Conservation (phyloP, 208 protist species). For the Trypanosoma caninum region DNA sequence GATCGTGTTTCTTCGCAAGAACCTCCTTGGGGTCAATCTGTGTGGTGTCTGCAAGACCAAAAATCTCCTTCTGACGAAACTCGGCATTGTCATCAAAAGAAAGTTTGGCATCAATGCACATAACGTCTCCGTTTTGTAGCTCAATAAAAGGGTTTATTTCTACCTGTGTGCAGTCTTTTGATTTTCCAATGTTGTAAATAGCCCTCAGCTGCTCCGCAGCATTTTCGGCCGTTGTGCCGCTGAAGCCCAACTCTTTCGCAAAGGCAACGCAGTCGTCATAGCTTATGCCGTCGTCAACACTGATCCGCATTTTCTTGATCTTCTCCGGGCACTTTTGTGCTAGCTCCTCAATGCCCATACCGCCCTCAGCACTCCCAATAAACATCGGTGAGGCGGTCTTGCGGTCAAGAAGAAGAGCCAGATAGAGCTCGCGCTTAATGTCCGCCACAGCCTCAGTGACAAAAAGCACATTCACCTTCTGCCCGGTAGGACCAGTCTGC, state of each 20-base stretch:
- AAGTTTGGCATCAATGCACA: slow-evolving; percentile 98
- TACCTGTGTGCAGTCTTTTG: slow-evolving; percentile 96
- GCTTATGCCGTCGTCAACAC: slow-evolving; percentile 92
- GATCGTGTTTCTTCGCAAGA: slow-evolving; percentile 93
- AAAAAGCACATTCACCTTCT: slow-evolving; percentile 89
- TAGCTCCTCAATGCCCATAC: slow-evolving; percentile 98
- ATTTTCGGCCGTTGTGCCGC: slow-evolving; percentile 58
- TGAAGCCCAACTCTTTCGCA: slow-evolving; percentile 92
- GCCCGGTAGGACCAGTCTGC: slow-evolving; percentile 96
- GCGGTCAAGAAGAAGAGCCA: slow-evolving; percentile 98
- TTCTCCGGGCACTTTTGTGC: slow-evolving; percentile 93
- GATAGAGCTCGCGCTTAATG: slow-evolving; percentile 97
- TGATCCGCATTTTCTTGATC: slow-evolving; percentile 94
- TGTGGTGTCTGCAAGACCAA: slow-evolving; percentile 91
- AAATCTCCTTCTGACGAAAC: slow-evolving; percentile 97
- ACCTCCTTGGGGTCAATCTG: slow-evolving; percentile 96
- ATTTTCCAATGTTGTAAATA: slow-evolving; percentile 97
- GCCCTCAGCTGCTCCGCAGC: slow-evolving; percentile 93
- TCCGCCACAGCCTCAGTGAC: slow-evolving; percentile 86
- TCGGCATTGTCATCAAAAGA: slow-evolving; percentile 99
- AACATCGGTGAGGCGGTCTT: slow-evolving; percentile 90
- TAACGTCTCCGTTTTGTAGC: slow-evolving; percentile 92
- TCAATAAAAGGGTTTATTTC: slow-evolving; percentile 99
- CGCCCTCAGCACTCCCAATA: slow-evolving; percentile 94
- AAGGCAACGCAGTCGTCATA: slow-evolving; percentile 76